These are phyloP conservation scores for Pseudotsuga menziesii DNA, from an alignment of 75 land plant species.

Conservation along the genomic window DNA sequence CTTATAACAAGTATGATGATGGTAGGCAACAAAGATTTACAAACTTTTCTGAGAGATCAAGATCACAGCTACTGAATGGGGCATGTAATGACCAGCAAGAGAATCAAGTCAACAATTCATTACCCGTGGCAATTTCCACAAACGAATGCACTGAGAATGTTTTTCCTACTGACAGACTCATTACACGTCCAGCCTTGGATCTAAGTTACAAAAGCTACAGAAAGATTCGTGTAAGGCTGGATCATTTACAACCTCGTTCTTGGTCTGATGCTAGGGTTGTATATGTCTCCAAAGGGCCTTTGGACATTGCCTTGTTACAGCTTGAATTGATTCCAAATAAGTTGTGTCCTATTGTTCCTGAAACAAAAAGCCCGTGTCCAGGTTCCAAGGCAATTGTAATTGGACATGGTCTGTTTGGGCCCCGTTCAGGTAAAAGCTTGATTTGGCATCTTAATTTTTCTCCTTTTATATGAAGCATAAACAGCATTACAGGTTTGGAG, in stretches of 20 bases:
- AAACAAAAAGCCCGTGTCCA: slow-evolving; percentile 45
- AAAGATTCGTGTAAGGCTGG: slow-evolving; percentile 65
- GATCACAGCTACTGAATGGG: slow-evolving; percentile 4
- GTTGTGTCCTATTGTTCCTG: slow-evolving; percentile 50
- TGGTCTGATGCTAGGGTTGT: slow-evolving; percentile 81
- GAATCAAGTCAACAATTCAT: not conserved
- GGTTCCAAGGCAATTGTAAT: slow-evolving; percentile 71
- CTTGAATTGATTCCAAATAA: slow-evolving; percentile 46
- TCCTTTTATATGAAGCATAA: not conserved
- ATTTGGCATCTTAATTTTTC: not conserved
- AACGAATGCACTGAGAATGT: slow-evolving; percentile 3
- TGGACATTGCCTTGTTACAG: slow-evolving; percentile 85
- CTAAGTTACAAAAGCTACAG: slow-evolving; percentile 22
- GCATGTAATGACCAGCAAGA: slow-evolving; percentile 1
- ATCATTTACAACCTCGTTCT: slow-evolving; percentile 46
- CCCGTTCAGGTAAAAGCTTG: slow-evolving; percentile 58
- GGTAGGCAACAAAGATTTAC: not conserved
- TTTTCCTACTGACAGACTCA: slow-evolving; percentile 6
- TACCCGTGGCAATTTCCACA: no score
- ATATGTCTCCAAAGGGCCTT: slow-evolving; percentile 77
- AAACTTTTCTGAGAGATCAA: slow-evolving; percentile 13
- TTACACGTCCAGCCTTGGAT: slow-evolving; percentile 8
- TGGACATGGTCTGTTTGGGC: slow-evolving; percentile 95
- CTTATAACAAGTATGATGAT: not conserved
- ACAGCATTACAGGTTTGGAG: not conserved